Base-by-base conservation (phyloP, 352 stramenopile genomes). In the Phytophthora idaei region DNA sequence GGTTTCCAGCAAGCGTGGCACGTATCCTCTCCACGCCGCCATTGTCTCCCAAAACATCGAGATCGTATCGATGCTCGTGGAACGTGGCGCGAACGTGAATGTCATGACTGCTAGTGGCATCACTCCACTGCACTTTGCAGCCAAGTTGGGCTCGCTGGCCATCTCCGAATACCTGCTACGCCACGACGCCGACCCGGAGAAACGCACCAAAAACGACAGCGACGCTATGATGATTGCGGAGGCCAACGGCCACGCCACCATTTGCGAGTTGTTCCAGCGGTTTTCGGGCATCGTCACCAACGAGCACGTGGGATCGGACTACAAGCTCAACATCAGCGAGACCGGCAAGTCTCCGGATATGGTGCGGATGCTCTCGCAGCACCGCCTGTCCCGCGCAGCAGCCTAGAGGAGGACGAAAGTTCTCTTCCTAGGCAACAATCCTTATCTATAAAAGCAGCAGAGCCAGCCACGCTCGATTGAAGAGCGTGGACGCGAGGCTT, bases 51-150 rank as follows among this genome's bases (percentile, higher is more conserved):
- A 92, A 56, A 89, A 76, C 45, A 57, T 85, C 15, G 74, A 87
- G 63, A 82, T 92, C 42, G 85, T 94, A 48, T 67, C 85, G 65
- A 64, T 92, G 41, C 73, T 94, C 21, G 73, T 94, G 11, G 64
- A 79, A n/a, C 51, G 52, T 41, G 82, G 84, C 27, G 86, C 86
- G 1, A 77, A 92, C 56, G 83, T 92, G 57, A 89, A 91, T 56
- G 82, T 84, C 31, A 80, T 77, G 66, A 94, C 82, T 0, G 68
- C 67, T 39, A 89, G 76, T 51, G 82, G 82, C 47, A 90, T 90
- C 53, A 93, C 86, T n/a, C 86, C 84, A 45, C 73, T 94, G 53
- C 86, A 92, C 56, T 92, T 92, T 47, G 84, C 83, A 1, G 86
- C 82, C 61, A 90, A 90, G 45, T 64, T 92, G 39, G 84, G 83